Base-by-base conservation (phyloP, 768 basidiomycete genomes). In the Termitomyces sp. region DNA sequence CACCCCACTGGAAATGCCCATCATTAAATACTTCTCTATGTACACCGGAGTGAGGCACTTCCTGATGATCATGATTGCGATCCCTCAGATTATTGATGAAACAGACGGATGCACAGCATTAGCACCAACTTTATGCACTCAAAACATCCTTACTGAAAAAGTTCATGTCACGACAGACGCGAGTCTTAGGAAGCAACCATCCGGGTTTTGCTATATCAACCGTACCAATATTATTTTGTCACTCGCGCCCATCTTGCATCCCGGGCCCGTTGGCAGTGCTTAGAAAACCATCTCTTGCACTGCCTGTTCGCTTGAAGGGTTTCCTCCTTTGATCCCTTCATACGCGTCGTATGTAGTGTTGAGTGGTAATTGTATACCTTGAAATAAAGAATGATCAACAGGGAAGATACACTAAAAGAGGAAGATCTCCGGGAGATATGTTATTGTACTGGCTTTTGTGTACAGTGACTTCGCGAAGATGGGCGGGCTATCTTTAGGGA, bases 61-160 rank as follows among this genome's bases (percentile, higher is more conserved):
- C 38, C 10, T 28, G 38, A 51, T 40, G 6, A 50, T 38, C 37
- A 50, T 50, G 14, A 50, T 40, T 37, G 40, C 38, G 1, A 51
- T 51, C 50, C 41, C 41, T 51, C 38, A 26, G 26, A 51, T 26
- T 30, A 26, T 12, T 51, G 50, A 51, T 51, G 50, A 51, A 51
- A 51, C 50, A 26, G 17, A 38, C 50, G 38, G 17, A 38, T 51
- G 17, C 50, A 51, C 50, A 51, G 38, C 50, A 40, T 38, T 12
- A n/a, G 26, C 6, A 45, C 26, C 28, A 15, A 45, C 14, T 28
- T 14, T 11, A 4, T 12, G 11, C 42, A 43, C 19, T 21, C 5
- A 28, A 17, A 15, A 30, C 17, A 28, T 15, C 50, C 28, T 28
- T 50, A 23, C 48, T 35, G 19, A 26, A 17, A 4, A 37, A 38